Evolutionary conservation across 1,284 basidiomycete species (phyloP).

Genomic region (Amylostereum areolatum): DNA sequence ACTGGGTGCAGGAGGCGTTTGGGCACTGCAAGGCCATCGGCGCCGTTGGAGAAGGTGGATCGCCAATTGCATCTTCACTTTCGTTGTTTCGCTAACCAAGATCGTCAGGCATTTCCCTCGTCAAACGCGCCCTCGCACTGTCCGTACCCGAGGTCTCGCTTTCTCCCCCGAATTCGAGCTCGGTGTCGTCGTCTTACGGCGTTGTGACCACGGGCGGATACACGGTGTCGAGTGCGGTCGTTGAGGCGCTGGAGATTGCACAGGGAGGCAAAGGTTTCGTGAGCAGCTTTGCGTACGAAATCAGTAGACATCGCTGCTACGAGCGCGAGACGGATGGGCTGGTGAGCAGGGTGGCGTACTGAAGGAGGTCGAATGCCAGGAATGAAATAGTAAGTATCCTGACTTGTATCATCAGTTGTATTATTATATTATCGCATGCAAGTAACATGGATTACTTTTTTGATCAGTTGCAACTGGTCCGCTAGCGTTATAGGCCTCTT

Average conservation of each 20-base stretch:
- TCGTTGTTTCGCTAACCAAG: neutral
- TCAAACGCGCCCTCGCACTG: neutral
- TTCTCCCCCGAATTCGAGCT: slow-evolving; percentile 22
- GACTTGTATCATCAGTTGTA: neutral
- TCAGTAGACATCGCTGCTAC: slow-evolving; percentile 61
- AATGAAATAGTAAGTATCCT: neutral
- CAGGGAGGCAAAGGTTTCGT: slow-evolving; percentile 45
- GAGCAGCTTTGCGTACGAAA: slow-evolving; percentile 52
- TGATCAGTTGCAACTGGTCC: no score
- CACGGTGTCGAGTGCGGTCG: slow-evolving; percentile 28
- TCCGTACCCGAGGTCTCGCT: neutral
- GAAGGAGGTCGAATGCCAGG: slow-evolving; percentile 13
- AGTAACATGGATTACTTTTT: no score
- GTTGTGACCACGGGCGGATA: slow-evolving; percentile 55
- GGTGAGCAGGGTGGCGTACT: slow-evolving; percentile 49
- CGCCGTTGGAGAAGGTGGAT: slow-evolving; percentile 61
- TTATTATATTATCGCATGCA: no score
- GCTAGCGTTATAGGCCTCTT: no score
- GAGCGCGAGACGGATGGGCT: slow-evolving; percentile 56
- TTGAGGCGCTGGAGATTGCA: slow-evolving; percentile 38
- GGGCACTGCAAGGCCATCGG: slow-evolving; percentile 75
- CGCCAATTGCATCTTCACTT: slow-evolving; percentile 14
- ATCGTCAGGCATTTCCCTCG: neutral
- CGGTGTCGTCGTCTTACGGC: slow-evolving; percentile 49
- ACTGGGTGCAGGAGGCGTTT: slow-evolving; percentile 75